phyloP scores from a whole-genome alignment of 108 stramenopile species.

The Aurantiochytrium sp. region DNA sequence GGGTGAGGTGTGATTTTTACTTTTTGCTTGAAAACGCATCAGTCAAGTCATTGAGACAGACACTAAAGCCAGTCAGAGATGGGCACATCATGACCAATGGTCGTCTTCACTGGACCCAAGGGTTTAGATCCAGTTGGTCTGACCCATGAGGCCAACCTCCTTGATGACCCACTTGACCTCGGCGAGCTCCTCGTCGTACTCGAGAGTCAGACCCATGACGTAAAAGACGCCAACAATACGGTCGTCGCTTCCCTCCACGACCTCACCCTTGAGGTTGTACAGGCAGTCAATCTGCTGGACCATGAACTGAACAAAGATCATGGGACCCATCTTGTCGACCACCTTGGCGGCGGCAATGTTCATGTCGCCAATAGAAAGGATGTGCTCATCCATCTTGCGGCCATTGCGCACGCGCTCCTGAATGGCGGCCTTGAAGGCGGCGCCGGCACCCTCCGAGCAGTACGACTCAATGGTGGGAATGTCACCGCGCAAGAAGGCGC shows the following conservation, averaged over 20 bases:
- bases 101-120: no score
- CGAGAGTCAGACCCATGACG: constrained; percentile 83
- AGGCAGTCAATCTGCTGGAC: constrained; percentile 98
- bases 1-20: no score
- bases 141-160: constrained; percentile 51
- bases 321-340: constrained; percentile 79
- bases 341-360: constrained; percentile 77
- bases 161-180: constrained; percentile 89
- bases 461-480: constrained; percentile 73
- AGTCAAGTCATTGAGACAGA: no score
- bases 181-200: constrained; percentile 80
- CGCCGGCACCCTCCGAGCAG: constrained; percentile 77
- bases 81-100: no score
- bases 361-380: background rate
- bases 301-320: constrained; percentile 87
- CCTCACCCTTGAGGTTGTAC: constrained; percentile 69
- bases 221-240: constrained; percentile 88
- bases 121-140: background rate
- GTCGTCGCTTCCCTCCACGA: constrained; percentile 80
- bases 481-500: constrained; percentile 70
- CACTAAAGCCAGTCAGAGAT: no score
- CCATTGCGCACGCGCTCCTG: constrained; percentile 76
- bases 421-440: constrained; percentile 74
- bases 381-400: constrained; percentile 27
- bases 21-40: no score